phyloP scores from a whole-genome alignment of 768 basidiomycete species.

The Guyanaporus albipodus region DNA sequence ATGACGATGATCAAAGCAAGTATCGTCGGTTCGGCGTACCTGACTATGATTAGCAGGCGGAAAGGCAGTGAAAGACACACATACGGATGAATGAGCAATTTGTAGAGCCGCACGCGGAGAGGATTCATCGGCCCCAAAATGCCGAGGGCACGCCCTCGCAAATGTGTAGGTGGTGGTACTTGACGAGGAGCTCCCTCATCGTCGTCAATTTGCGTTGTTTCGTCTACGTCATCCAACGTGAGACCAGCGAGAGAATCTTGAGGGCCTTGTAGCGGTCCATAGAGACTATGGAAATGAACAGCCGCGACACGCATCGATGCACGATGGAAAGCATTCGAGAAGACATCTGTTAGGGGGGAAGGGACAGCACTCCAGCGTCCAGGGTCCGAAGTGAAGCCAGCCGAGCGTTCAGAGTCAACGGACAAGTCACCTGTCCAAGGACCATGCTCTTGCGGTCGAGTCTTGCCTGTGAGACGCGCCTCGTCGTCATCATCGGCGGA shows the following conservation, averaged over 20 bases:
- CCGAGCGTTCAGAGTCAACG: conserved; percentile 48
- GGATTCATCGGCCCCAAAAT: conserved; percentile 66
- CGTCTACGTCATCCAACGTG: conserved; percentile 36
- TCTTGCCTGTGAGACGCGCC: conserved; percentile 51
- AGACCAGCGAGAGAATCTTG: conserved; percentile 30
- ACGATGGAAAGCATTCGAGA: conserved; percentile 56
- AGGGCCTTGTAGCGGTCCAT: conserved; percentile 47
- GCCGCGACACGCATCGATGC: conserved; percentile 83
- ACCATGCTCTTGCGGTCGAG: conserved; percentile 30
- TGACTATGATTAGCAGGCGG: conserved; percentile 26
- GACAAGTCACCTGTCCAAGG: conserved; percentile 23
- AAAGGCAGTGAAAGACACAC: conserved; percentile 30
- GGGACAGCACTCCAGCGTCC: conserved; percentile 43
- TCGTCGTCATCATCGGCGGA: conserved; percentile 58
- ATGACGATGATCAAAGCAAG: conserved; percentile 81
- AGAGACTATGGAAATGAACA: conserved; percentile 58
- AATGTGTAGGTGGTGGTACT: conserved; percentile 41
- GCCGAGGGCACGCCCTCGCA: conserved; percentile 78
- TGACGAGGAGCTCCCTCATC: conserved; percentile 35
- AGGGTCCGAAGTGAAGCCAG: conserved; percentile 36
- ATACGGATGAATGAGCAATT: conserved; percentile 68
- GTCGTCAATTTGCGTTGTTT: conserved; percentile 31
- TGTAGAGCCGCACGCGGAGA: conserved; percentile 60
- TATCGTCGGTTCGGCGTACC: conserved; percentile 85
- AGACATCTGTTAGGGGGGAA: conserved; percentile 57